Conservation (phyloP, 2,329 filamentous ascomycete genomes). For the Diaporthe australafricana region DNA sequence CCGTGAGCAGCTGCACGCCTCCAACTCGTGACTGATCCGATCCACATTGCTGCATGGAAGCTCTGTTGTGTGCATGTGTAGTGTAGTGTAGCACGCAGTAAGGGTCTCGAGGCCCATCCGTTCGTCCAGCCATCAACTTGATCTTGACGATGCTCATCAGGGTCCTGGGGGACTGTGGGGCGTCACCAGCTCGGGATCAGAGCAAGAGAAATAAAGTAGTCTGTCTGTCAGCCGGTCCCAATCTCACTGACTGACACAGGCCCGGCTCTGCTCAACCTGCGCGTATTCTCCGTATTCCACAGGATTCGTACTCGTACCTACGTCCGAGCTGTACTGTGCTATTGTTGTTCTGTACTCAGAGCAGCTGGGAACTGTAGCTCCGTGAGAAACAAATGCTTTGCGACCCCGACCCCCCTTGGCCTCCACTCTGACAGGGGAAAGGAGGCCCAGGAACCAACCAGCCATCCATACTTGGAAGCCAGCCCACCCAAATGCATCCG, state of each 20-base stretch:
- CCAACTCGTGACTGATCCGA: neutral
- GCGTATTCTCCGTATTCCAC: constrained; percentile 14
- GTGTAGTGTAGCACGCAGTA: neutral
- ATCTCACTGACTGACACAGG: too few relatives aligned
- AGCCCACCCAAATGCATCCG: neutral
- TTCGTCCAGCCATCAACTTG: neutral
- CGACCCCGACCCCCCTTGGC: neutral
- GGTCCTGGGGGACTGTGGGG: constrained; percentile 27
- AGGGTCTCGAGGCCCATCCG: constrained; percentile 2
- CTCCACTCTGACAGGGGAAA: neutral
- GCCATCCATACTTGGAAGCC: neutral
- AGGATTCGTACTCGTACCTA: constrained; percentile 12
- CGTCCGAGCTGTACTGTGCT: neutral
- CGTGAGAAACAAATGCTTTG: neutral
- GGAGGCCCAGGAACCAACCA: constrained; percentile 10
- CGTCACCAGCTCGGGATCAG: constrained; percentile 4
- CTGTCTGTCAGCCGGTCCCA: neutral
- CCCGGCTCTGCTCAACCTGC: neutral
- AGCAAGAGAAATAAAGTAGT: neutral
- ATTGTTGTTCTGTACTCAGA: neutral
- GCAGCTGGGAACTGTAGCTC: too few relatives aligned
- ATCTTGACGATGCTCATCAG: neutral
- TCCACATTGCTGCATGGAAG: neutral
- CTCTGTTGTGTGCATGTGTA: neutral
- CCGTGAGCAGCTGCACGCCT: neutral